These are phyloP conservation scores for Aspergillus taichungensis DNA, from an alignment of 495 filamentous ascomycete genomes.

Conservation along the genomic window DNA sequence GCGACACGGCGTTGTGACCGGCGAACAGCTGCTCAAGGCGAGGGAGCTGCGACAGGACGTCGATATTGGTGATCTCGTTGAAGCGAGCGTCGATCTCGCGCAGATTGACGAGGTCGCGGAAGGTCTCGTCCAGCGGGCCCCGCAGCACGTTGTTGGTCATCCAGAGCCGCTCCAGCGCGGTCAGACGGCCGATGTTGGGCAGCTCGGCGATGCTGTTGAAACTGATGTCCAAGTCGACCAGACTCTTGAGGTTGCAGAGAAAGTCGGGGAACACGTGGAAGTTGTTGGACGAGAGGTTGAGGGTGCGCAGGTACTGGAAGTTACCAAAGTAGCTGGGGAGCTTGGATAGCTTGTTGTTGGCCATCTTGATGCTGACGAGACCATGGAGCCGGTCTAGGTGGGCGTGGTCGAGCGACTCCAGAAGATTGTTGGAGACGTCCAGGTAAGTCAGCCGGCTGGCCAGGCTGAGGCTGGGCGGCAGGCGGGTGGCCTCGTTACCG, in stretches of 20 bases:
- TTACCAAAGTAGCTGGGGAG: constrained; percentile 74
- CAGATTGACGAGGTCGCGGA: constrained; percentile 63
- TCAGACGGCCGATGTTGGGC: constrained; percentile 70
- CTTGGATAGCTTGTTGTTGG: constrained; percentile 76
- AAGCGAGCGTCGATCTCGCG: constrained; percentile 92
- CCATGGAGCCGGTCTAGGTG: constrained; percentile 60
- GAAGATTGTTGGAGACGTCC: constrained; percentile 87
- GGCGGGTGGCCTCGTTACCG: constrained; percentile 77
- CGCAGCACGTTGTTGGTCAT: constrained; percentile 88
- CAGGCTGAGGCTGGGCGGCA: constrained; percentile 78
- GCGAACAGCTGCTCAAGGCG: constrained; percentile 77
- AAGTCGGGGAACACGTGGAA: constrained; percentile 77
- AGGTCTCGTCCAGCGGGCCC: constrained; percentile 60
- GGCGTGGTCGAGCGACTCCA: constrained; percentile 79
- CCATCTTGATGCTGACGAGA: constrained; percentile 84
- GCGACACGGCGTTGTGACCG: constrained; percentile 85
- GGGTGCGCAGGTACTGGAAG: constrained; percentile 64
- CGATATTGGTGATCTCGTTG: constrained; percentile 79
- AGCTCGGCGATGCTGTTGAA: constrained; percentile 82
- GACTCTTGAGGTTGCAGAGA: constrained; percentile 67
- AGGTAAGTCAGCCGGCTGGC: constrained; percentile 77
- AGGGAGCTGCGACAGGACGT: constrained; percentile 72
- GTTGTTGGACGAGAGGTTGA: constrained; percentile 90
- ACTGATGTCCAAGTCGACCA: constrained; percentile 92
- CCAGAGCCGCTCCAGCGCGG: constrained; percentile 76